phyloP scores from a whole-genome alignment of 768 basidiomycete species.

The Phallus indusiatus region DNA sequence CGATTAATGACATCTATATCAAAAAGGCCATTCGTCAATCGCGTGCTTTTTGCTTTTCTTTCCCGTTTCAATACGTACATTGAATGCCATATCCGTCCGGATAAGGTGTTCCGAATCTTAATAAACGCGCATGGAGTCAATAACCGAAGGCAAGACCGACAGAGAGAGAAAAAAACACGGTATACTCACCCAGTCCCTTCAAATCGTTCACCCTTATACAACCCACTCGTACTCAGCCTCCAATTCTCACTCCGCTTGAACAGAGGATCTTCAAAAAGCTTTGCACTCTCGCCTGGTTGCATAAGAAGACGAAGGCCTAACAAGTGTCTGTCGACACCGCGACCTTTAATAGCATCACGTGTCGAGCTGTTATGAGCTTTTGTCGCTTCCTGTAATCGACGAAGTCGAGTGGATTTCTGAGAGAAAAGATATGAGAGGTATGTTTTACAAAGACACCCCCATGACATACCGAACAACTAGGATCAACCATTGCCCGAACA shows the following conservation, averaged over 20 bases:
- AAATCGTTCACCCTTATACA: conserved; percentile 81
- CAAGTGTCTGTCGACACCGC: conserved; percentile 87
- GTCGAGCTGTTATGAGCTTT: conserved; percentile 63
- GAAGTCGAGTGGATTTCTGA: conserved; percentile 29
- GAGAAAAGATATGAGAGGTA: background rate
- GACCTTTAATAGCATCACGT: conserved; percentile 68
- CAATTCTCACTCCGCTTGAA: conserved; percentile 70
- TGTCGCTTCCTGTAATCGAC: conserved; percentile 57
- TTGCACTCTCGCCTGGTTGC: conserved; percentile 42
- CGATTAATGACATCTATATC: conserved; percentile 69
- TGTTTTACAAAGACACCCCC: background rate
- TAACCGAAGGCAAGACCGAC: conserved; percentile 22
- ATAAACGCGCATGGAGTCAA: too few species aligned
- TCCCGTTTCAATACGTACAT: conserved; percentile 44
- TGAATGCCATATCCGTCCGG: conserved; percentile 90
- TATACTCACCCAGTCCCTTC: conserved; percentile 68
- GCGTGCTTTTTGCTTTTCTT: background rate
- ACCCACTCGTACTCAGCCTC: conserved; percentile 84
- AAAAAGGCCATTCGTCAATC: conserved; percentile 14
- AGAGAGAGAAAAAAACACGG: background rate
- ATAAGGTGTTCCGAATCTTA: conserved; percentile 62
- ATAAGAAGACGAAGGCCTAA: conserved; percentile 71
- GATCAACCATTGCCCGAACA: conserved; percentile 65
- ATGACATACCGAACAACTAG: conserved; percentile 34
- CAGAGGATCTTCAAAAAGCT: conserved; percentile 68